These are phyloP conservation scores for Saksenaea oblongispora DNA, from an alignment of 371 early-diverging fungal genomes.

Conservation along the genomic window DNA sequence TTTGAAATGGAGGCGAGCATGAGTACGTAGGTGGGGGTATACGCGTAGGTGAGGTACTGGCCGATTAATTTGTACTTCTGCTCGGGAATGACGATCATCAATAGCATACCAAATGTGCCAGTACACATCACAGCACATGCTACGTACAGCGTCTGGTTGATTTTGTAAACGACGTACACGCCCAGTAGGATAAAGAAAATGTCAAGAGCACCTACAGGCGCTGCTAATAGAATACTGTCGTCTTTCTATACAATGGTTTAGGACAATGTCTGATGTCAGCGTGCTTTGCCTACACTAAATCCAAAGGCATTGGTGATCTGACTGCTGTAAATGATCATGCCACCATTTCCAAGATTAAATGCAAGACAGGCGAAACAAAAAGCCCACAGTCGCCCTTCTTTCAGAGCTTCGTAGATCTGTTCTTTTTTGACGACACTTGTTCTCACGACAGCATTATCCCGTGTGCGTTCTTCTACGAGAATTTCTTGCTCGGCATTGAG, in stretches of 20 bases:
- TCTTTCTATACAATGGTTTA: constrained; percentile 10
- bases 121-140: constrained; percentile 9
- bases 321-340: constrained; percentile 30
- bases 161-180: constrained; percentile 10
- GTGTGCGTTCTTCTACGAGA: constrained; percentile 28
- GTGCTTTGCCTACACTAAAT: constrained; percentile 19
- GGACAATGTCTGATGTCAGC: neutral
- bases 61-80: constrained; percentile 23
- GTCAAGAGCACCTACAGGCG: constrained; percentile 13
- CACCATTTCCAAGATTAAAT: constrained; percentile 37
- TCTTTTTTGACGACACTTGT: constrained; percentile 22
- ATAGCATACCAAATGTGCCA: constrained; percentile 20
- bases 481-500: constrained; percentile 31
- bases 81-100: constrained; percentile 23
- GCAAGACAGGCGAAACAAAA: constrained; percentile 22
- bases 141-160: constrained; percentile 22
- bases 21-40: constrained; percentile 24
- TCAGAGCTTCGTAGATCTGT: constrained; percentile 34
- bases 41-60: constrained; percentile 27
- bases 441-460: constrained; percentile 32
- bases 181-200: constrained; percentile 17
- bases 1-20: constrained; percentile 16
- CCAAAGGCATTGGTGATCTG: constrained; percentile 29
- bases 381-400: constrained; percentile 28
- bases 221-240: constrained; percentile 19